These are phyloP conservation scores for Canna indica DNA, from an alignment of 176 grass and related monocot genomes.

Conservation along the genomic window DNA sequence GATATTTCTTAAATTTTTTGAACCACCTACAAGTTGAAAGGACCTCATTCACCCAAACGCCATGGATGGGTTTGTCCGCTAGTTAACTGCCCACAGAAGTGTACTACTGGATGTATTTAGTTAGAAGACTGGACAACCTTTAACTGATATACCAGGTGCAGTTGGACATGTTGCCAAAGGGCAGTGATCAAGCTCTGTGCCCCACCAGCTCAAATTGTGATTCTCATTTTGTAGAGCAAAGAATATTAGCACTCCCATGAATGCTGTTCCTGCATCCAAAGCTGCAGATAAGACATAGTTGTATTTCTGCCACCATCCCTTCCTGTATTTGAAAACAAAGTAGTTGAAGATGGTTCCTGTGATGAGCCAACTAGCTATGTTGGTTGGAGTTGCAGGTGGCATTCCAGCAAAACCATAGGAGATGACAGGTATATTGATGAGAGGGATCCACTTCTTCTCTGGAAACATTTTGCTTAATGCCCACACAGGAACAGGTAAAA, in stretches of 20 bases:
- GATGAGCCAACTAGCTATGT: conserved; percentile 94
- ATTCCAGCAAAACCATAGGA: conserved; percentile 98
- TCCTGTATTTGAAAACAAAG: conserved; percentile 88
- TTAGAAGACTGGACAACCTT: conserved; percentile 87
- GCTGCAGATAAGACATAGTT: conserved; percentile 97
- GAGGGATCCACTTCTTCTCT: conserved; percentile 97
- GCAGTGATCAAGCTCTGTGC: conserved; percentile 88
- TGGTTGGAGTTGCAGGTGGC: conserved; percentile 97
- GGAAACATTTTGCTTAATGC: conserved; percentile 78
- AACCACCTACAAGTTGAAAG: neutral
- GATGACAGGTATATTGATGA: conserved; percentile 92
- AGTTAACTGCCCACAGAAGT: neutral
- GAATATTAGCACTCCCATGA: conserved; percentile 98
- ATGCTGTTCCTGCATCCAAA: conserved; percentile 88
- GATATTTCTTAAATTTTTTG: neutral
- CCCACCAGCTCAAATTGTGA: conserved; percentile 89
- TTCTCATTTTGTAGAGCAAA: conserved; percentile 87
- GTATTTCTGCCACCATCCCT: conserved; percentile 96
- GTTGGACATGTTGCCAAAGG: conserved; percentile 88
- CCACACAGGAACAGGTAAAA: conserved; percentile 91
- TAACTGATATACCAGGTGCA: conserved; percentile 62
- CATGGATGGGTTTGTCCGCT: neutral
- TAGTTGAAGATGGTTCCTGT: conserved; percentile 93
- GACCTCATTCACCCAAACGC: neutral
- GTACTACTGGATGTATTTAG: too few relatives aligned